phyloP scores from a whole-genome alignment of 2,329 filamentous ascomycete genomes.

The Pyricularia grisea region DNA sequence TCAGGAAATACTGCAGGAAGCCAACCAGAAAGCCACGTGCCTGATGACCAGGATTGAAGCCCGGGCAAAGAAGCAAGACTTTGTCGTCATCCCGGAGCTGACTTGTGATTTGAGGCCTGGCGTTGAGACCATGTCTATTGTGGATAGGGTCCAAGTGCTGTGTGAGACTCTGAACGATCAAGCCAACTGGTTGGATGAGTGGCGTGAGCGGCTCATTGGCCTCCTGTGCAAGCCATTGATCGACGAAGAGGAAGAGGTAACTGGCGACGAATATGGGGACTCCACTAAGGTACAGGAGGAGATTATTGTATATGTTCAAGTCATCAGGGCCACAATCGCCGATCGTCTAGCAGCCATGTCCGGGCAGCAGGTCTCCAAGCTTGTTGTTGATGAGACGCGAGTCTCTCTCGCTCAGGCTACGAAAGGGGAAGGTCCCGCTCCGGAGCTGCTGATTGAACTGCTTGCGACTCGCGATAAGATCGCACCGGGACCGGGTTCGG shows the following conservation, averaged over 20 bases:
- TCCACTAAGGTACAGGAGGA: constrained; percentile 85
- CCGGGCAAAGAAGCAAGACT: constrained; percentile 41
- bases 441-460: constrained; percentile 48
- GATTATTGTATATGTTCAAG: constrained; percentile 77
- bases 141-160: constrained; percentile 58
- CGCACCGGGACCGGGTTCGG: constrained; percentile 38
- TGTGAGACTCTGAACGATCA: constrained; percentile 62
- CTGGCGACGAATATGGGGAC: constrained; percentile 82
- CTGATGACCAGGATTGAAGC: constrained; percentile 55
- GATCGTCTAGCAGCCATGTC: constrained; percentile 71
- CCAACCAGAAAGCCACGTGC: constrained; percentile 44
- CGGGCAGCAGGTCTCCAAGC: constrained; percentile 59
- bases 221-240: constrained; percentile 67
- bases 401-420: constrained; percentile 50
- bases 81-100: constrained; percentile 56
- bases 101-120: constrained; percentile 44
- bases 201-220: constrained; percentile 64
- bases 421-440: constrained; percentile 59
- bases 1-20: constrained; percentile 63
- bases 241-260: constrained; percentile 62
- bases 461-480: constrained; percentile 34
- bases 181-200: constrained; percentile 59
- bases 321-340: constrained; percentile 63
- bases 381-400: constrained; percentile 65
- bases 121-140: constrained; percentile 60